Base-by-base conservation (phyloP, 805 yeast genomes). In the Lachancea kluyveri region DNA sequence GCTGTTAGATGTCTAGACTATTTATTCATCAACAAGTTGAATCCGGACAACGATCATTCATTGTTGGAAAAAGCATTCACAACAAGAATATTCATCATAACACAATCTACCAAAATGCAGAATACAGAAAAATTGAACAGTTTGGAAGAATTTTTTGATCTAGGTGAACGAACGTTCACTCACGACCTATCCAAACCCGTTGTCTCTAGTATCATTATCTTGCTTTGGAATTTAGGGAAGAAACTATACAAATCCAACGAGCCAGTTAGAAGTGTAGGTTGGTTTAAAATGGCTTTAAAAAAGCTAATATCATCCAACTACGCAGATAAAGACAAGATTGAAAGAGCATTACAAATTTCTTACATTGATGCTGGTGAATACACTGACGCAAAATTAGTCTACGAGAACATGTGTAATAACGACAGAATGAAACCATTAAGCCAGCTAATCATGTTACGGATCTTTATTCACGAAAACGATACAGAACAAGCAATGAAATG, bases 171-270 rank as follows among this genome's bases (percentile, higher is more conserved):
- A 22, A 40, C 46, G 4, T 38, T 64, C 4, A 21, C 37, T n/a
- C 37, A 32, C 17, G 23, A 41, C 1, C 35, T 66, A 3, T 46
- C 62, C 1, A 50, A 45, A 19, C 46, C 48, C 10, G 45, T 63
- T 4, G 35, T 55, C 5, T 51, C 62, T 4, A 48, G 64, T 24
- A 30, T 59, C 4, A 48, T 60, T 0, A 54, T 68, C 1, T 35
- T 66, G 17, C 35, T 67, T 12, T 67, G 70, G 68, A 65, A 63
- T 28, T 33, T 43, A 12, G 68, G 64, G 0, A 62, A 62, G 23
- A 39, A 43, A 11, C 39, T 45, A 11, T 50, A 48, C 17, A 65
- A 53, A 39, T 31, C 26, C 7, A 43, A 40, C 6, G 34, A 48
- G 3, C 41, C 25, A 23, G 16, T 21, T 1, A 48, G 51, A 13